Evolutionary conservation across 192 early-diverging fungal species (phyloP).

Genomic region (Coemansia sp.): DNA sequence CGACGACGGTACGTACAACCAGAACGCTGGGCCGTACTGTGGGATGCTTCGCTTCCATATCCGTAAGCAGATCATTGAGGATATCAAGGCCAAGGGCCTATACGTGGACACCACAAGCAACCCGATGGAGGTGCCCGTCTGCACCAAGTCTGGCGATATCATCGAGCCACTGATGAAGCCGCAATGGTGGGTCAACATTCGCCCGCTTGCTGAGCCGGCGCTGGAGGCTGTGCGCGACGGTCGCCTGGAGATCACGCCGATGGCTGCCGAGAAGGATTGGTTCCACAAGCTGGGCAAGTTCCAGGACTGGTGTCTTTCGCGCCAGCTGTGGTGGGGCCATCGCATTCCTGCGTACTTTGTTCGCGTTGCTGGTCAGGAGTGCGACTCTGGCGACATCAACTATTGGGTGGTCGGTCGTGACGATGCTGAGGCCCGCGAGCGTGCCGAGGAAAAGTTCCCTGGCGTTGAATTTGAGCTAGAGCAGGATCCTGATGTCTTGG

Average conservation of each 20-base stretch:
- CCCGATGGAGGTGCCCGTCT: slow-evolving; percentile 91
- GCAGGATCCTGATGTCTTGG: slow-evolving; percentile 96
- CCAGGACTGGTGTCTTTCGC: slow-evolving; percentile 98
- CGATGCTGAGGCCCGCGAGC: slow-evolving; percentile 70
- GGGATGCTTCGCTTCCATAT: slow-evolving; percentile 95
- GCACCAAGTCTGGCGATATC: slow-evolving; percentile 86
- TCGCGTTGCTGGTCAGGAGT: slow-evolving; percentile 64
- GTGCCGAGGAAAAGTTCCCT: slow-evolving; percentile 79
- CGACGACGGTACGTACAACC: slow-evolving; percentile 93
- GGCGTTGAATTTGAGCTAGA: slow-evolving; percentile 77
- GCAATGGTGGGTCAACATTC: slow-evolving; percentile 98
- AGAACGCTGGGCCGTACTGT: slow-evolving; percentile 81
- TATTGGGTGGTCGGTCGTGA: slow-evolving; percentile 88
- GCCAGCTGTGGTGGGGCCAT: slow-evolving; percentile 99
- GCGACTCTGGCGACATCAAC: slow-evolving; percentile 59
- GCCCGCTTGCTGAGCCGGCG: slow-evolving; percentile 82
- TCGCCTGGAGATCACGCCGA: slow-evolving; percentile 79
- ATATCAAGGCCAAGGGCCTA: slow-evolving; percentile 84
- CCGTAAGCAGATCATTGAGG: slow-evolving; percentile 81
- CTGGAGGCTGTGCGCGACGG: slow-evolving; percentile 78
- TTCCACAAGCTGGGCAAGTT: slow-evolving; percentile 95
- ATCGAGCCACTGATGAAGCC: slow-evolving; percentile 99
- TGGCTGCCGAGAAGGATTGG: slow-evolving; percentile 88
- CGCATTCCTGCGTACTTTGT: slow-evolving; percentile 95
- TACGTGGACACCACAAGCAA: slow-evolving; percentile 85